Evolutionary conservation across 495 filamentous ascomycete species (phyloP).

Genomic region (Lichina pygmaea): DNA sequence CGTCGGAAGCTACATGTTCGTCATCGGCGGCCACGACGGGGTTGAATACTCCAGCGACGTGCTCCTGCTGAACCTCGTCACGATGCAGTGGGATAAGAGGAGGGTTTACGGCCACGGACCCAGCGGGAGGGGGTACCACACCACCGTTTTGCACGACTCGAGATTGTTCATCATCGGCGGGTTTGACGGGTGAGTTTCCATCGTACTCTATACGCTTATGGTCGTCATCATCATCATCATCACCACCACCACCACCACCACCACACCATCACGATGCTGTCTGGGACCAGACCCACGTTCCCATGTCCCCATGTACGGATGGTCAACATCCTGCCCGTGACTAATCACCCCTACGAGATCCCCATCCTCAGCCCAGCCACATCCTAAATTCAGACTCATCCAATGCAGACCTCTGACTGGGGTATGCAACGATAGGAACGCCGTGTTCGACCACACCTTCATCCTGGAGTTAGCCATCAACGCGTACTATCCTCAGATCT

Average conservation of each 20-base stretch:
- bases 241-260: too few species aligned
- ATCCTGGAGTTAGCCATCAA: constrained; percentile 35
- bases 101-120: constrained; percentile 34
- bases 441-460: constrained; percentile 35
- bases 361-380: background rate
- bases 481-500: constrained; percentile 41
- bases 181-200: constrained; percentile 22
- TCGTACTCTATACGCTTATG: background rate
- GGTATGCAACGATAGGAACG: constrained; percentile 12
- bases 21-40: constrained; percentile 38
- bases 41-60: constrained; percentile 39
- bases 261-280: too few species aligned
- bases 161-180: constrained; percentile 31
- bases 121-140: constrained; percentile 33
- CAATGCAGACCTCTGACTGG: background rate
- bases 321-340: background rate
- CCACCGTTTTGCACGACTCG: constrained; percentile 31
- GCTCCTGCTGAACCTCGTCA: constrained; percentile 35
- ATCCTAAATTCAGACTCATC: background rate
- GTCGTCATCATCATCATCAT: background rate
- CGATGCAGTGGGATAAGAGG: constrained; percentile 37
- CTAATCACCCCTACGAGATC: background rate
- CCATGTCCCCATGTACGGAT: background rate
- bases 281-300: background rate
- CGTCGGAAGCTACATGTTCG: constrained; percentile 37